Evolutionary conservation across 805 yeast species (phyloP), one percentile per base, ranked within the genome.

Genomic region (Sugiyamaella chiloensis): DNA sequence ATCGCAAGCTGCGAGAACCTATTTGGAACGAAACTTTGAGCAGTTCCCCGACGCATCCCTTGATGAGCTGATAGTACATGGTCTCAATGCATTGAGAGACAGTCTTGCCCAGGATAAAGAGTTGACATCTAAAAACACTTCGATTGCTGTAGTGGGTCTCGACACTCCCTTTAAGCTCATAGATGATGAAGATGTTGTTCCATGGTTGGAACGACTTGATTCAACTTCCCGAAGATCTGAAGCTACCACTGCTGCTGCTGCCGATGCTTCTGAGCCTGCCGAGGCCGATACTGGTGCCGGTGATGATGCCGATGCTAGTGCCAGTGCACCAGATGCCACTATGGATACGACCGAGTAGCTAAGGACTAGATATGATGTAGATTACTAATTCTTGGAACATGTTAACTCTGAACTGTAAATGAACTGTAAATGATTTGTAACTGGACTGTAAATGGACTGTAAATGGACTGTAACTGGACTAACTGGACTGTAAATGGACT

Each of bases 1-100:
- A 64, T 91, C 98, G 2, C 99, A 93, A 70, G 98, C 98, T 43
- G 97, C 96, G 12, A 81, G 95, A 71, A 93, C 99, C 2, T 93
- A 88, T 59, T 72, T 93, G 63, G 99, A 93, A 69, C 82, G 96
- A 63, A 83, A 84, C 57, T 75, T 83, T 62, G 88, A 86, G 30
- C 72, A 73, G 24, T 86, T 87, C 57, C 70, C 80, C 16, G 75
- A 76, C 46, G 71, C 81, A 5, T 71, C 76, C 31, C 69, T 80
- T 35, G 95, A 88, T 59, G 82, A 86, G 58, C 78, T 93, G 56
- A 81, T 93, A 52, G 80, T 83, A 36, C 89, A 82, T 59, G 98
- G 95, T 3, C 81, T 93, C 58, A 83, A 82, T 57, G 95, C 99
- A 0, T 75, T 93, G 62, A 83, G 96, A 67, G 98, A 93, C 62